Base-by-base conservation (phyloP, 2,329 filamentous ascomycete genomes). In the Trichoderma aggressivum region DNA sequence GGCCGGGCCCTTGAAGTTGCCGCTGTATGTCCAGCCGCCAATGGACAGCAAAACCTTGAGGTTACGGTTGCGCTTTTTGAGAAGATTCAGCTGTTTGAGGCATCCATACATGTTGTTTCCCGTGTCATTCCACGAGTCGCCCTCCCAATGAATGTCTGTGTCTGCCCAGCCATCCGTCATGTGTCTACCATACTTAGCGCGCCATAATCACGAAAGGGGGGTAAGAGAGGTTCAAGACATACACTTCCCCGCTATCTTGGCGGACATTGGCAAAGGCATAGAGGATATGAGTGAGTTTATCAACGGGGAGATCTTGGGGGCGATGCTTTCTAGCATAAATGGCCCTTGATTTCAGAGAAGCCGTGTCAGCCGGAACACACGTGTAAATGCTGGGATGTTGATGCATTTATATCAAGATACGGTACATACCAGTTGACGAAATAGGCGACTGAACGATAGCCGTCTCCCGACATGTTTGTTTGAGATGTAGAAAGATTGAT, bases 261-360 rank as follows among this genome's bases (percentile, higher is more conserved):
- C 89, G 87, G 71, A 97, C 88, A 79, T 98, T 97, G 78, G 93
- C 95, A 82, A 98, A 98, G 18, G 94, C 85, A 75, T 98, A 98
- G 18, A 98, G 88, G 5, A 98, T 82, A 78, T 98, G 95, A 0
- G 94, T 98, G 55, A 98, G 87, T 70, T 93, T 91, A 69, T 94
- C 88, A 4, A 87, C 89, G 0, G 93, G 92, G 7, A 98, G 87
- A 78, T 97, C 90, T 78, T 97, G 92, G 0, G 94, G 94, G n/a
- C 90, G 87, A 79, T 96, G 92, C 76, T 95, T 91, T 70, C 94
- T 90, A 50, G 85, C 93, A 80, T 98, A 98, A 75, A 97, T 95
- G 74, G 92, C 93, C 93, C 85, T 85, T 24, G 21, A 34, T 4
- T n/a, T 32, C 3, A 1, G 24, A 30, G 14, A 61, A 62, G 78